Evolutionary conservation across 306 rosid genomes (phyloP).

Genomic region (Alnus rubra): DNA sequence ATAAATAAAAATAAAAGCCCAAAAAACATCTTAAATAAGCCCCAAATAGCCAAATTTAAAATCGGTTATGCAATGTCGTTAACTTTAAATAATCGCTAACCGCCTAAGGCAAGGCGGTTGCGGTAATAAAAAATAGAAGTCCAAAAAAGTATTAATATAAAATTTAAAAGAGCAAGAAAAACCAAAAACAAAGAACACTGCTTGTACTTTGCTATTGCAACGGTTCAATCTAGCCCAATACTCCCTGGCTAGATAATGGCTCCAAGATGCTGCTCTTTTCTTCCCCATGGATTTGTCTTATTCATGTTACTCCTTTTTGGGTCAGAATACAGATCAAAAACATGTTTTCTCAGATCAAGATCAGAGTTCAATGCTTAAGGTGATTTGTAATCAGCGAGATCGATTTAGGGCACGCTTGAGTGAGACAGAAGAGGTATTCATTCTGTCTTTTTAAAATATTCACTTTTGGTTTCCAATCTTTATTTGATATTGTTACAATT

Average conservation of each 20-base stretch:
- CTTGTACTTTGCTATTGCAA: background rate
- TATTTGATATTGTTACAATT: conserved; percentile 13
- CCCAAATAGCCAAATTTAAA: no score
- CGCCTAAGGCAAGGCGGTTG: no score
- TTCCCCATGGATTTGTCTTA: conserved; percentile 26
- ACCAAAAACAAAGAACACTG: background rate
- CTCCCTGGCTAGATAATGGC: background rate
- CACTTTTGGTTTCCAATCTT: background rate
- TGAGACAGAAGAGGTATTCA: conserved; percentile 88
- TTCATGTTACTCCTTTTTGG: conserved; percentile 31
- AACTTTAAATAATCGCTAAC: no score
- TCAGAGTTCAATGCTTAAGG: conserved; percentile 98
- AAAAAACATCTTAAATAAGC: no score
- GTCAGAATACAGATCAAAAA: conserved; percentile 71
- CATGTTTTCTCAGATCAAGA: conserved; percentile 67
- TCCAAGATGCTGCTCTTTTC: background rate
- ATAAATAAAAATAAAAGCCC: no score
- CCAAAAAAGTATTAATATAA: background rate
- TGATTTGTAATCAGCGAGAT: conserved; percentile 93
- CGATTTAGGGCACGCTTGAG: conserved; percentile 90
- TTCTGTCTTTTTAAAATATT: conserved; percentile 8
- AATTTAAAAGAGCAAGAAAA: background rate
- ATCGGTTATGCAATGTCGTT: no score
- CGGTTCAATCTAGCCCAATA: background rate
- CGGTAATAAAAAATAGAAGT: background rate